Percentiles rank a stretch among this genome's conserved stretches.
These are phyloP conservation scores for Apium graveolens DNA, from an alignment of 129 eudicot species.

Conservation along the genomic window DNA sequence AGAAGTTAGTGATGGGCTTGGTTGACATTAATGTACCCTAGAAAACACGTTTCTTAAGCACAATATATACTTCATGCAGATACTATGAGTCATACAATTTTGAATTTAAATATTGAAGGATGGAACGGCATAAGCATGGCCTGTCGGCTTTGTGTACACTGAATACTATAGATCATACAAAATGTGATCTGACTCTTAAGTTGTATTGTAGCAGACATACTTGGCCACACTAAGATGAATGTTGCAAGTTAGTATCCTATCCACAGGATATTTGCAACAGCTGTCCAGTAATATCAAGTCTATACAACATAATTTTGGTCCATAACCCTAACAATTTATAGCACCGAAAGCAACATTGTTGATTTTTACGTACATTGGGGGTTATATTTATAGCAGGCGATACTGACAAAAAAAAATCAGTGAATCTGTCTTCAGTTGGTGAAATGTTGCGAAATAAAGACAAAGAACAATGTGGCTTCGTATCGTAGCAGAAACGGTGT, in stretches of 20 bases:
- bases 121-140: neutral
- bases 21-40: neutral
- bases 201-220: neutral
- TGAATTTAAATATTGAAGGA: neutral
- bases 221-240: neutral
- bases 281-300: neutral
- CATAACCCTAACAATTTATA: neutral
- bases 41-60: neutral
- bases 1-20: neutral
- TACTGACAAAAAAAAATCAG: neutral
- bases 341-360: neutral
- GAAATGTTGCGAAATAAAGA: neutral
- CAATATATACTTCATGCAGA: neutral
- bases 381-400: neutral
- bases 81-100: neutral
- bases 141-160: neutral
- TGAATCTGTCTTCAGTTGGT: neutral
- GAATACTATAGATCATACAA: neutral
- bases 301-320: neutral
- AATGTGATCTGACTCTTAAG: neutral
- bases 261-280: neutral
- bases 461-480: neutral
- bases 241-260: neutral
- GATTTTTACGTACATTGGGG: neutral
- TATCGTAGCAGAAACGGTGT: neutral